phyloP scores from a whole-genome alignment of 768 basidiomycete species.

The Sarcodon sp. region DNA sequence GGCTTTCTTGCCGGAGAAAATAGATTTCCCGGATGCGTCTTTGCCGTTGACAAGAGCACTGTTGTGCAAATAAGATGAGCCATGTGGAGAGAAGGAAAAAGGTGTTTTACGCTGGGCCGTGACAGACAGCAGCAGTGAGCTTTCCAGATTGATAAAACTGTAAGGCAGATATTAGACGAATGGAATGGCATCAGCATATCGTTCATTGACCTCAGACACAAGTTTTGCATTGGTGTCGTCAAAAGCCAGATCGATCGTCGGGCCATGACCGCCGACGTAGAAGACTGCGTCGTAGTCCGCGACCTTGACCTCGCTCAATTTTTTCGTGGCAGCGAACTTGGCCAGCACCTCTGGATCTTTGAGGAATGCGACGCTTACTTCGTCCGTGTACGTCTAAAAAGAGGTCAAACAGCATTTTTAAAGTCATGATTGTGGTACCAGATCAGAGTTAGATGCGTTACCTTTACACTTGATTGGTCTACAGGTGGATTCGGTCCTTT shows the following conservation, averaged over 20 bases:
- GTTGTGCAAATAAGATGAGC: background rate
- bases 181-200: background rate
- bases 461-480: slow-evolving; percentile 42
- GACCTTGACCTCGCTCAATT: slow-evolving; percentile 42
- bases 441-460: slow-evolving; percentile 10
- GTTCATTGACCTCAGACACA: slow-evolving; percentile 30
- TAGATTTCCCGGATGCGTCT: slow-evolving; percentile 44
- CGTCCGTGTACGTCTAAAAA: slow-evolving; percentile 38
- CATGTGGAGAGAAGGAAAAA: background rate
- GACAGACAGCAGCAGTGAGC: slow-evolving; percentile 63
- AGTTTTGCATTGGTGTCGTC: slow-evolving; percentile 46
- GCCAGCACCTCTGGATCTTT: slow-evolving; percentile 34
- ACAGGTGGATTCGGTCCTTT: slow-evolving; percentile 55
- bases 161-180: background rate
- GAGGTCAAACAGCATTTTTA: background rate
- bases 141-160: slow-evolving; percentile 62
- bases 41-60: slow-evolving; percentile 47
- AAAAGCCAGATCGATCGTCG: slow-evolving; percentile 54
- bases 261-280: slow-evolving; percentile 73
- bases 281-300: slow-evolving; percentile 63
- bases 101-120: slow-evolving; percentile 53
- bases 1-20: slow-evolving; percentile 41
- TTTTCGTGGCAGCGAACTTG: slow-evolving; percentile 44
- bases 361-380: slow-evolving; percentile 43
- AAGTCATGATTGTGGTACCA: background rate